Conservation (phyloP, 495 filamentous ascomycete genomes). For the Penicillium canariense region DNA sequence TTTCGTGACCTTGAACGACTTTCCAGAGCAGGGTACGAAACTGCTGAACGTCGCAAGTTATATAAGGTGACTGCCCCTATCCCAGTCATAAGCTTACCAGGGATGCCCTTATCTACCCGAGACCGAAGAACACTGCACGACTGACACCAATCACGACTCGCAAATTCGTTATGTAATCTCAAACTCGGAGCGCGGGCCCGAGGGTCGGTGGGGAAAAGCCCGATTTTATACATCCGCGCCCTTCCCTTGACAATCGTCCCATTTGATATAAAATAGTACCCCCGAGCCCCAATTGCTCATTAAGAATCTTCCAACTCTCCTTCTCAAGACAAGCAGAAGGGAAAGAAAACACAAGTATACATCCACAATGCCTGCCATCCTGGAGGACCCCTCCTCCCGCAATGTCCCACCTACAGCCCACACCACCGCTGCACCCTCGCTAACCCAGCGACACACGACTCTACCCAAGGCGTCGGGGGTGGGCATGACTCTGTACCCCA, state of each 20-base stretch:
- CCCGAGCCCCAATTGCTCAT: background rate
- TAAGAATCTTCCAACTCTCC: no score
- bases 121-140: no score
- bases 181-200: background rate
- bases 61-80: no score
- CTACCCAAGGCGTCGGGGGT: slow-evolving; percentile 70
- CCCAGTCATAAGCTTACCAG: no score
- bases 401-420: slow-evolving; percentile 55
- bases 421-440: slow-evolving; percentile 52
- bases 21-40: no score
- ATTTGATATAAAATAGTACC: background rate
- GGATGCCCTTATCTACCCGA: no score
- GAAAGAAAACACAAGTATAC: no score
- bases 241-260: background rate
- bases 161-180: background rate
- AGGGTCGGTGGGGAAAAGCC: background rate
- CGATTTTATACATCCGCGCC: slow-evolving; percentile 1
- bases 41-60: no score
- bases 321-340: no score
- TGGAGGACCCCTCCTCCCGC: slow-evolving; percentile 69
- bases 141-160: background rate
- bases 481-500: slow-evolving; percentile 78
- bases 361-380: slow-evolving; percentile 51
- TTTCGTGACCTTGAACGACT: no score
- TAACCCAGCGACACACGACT: slow-evolving; percentile 73